Evolutionary conservation across 2,329 filamentous ascomycete species (phyloP).

Genomic region (Aspergillus sp.): DNA sequence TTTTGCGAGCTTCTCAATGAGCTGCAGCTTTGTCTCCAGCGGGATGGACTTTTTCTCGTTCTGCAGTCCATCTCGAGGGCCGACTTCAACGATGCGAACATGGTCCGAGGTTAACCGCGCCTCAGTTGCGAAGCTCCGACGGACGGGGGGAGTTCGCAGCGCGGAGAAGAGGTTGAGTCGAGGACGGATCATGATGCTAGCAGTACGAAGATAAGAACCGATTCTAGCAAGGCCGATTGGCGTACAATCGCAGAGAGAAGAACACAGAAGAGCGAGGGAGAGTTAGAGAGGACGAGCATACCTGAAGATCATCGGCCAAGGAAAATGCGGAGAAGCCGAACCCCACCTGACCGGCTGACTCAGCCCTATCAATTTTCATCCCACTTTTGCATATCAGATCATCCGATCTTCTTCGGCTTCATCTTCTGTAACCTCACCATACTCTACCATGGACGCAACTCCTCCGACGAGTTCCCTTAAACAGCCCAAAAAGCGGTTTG

Average conservation of each 20-base stretch:
- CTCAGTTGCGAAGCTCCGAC: slow-evolving; percentile 38
- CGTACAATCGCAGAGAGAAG: neutral
- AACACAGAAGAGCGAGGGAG: neutral
- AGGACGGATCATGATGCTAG: slow-evolving; percentile 27
- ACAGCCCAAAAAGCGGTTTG: slow-evolving; percentile 89
- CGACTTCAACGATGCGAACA: slow-evolving; percentile 55
- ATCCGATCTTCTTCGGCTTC: neutral
- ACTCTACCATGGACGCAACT: slow-evolving; percentile 8
- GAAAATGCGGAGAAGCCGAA: slow-evolving; percentile 30
- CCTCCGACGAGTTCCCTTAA: slow-evolving; percentile 30
- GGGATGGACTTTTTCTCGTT: slow-evolving; percentile 52
- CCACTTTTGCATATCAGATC: slow-evolving; percentile 11
- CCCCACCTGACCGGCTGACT: slow-evolving; percentile 19
- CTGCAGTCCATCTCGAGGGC: slow-evolving; percentile 54
- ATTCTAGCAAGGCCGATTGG: no score
- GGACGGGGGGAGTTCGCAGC: slow-evolving; percentile 19
- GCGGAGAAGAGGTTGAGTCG: slow-evolving; percentile 29
- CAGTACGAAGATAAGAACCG: no score
- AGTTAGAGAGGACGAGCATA: slow-evolving; percentile 7
- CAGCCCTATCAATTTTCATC: slow-evolving; percentile 10
- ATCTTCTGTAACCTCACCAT: neutral
- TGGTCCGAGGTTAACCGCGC: slow-evolving; percentile 46
- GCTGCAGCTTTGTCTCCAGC: slow-evolving; percentile 49
- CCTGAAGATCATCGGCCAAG: neutral
- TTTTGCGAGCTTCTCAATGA: slow-evolving; percentile 47